Evolutionary conservation across 2,329 filamentous ascomycete species (phyloP).

Genomic region (Thermothelomyces thermophilus): DNA sequence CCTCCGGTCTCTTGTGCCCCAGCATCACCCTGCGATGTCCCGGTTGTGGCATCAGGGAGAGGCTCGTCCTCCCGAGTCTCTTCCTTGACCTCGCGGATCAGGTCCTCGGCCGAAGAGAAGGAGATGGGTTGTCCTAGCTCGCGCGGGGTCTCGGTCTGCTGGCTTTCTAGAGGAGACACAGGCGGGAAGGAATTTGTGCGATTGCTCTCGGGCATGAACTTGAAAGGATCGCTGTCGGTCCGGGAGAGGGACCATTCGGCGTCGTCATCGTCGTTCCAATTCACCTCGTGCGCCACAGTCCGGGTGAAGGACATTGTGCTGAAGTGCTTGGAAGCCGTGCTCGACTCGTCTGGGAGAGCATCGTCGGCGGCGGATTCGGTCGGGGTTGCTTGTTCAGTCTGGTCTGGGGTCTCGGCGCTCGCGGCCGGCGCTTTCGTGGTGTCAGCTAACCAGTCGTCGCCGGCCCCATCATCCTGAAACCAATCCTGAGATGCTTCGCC

Average conservation of each 20-base stretch:
- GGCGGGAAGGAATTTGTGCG: slow-evolving; percentile 58
- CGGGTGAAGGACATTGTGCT: slow-evolving; percentile 59
- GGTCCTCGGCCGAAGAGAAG: slow-evolving; percentile 46
- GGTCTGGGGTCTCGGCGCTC: neutral
- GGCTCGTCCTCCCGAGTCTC: slow-evolving; percentile 39
- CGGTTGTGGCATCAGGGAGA: slow-evolving; percentile 14
- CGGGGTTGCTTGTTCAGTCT: neutral
- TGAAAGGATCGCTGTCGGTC: slow-evolving; percentile 51
- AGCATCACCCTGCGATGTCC: slow-evolving; percentile 13
- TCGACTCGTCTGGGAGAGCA: slow-evolving; percentile 16
- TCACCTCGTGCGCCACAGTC: slow-evolving; percentile 57
- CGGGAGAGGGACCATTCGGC: slow-evolving; percentile 49
- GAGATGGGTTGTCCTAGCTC: slow-evolving; percentile 37
- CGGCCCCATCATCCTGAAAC: slow-evolving; percentile 29
- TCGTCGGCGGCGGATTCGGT: slow-evolving; percentile 7
- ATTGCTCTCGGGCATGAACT: slow-evolving; percentile 51
- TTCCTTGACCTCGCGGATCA: slow-evolving; percentile 47
- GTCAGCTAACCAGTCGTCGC: slow-evolving; percentile 23
- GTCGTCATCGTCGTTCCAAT: slow-evolving; percentile 52
- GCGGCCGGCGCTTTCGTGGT: slow-evolving; percentile 13
- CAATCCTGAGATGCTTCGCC: slow-evolving; percentile 23
- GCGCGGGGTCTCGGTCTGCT: slow-evolving; percentile 19
- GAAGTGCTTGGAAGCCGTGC: slow-evolving; percentile 44
- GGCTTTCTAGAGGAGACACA: slow-evolving; percentile 40
- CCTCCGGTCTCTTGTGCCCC: slow-evolving; percentile 18